These are phyloP conservation scores for Peronosclerospora sorghi DNA, from an alignment of 352 stramenopile genomes.

Conservation along the genomic window DNA sequence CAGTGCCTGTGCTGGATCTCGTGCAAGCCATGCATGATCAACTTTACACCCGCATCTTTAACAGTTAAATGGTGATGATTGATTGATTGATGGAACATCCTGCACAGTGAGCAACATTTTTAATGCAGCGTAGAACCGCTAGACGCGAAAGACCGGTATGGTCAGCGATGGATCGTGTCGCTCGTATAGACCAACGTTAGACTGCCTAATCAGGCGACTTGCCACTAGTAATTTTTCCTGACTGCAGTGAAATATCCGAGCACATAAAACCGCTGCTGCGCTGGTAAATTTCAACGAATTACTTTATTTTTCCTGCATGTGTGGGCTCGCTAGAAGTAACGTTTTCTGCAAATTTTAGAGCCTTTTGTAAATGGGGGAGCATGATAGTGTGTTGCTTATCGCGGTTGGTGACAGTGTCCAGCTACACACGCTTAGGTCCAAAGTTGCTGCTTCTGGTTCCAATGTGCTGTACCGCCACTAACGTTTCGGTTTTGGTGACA, in stretches of 20 bases:
- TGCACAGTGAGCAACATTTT: no score
- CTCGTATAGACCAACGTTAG: no score
- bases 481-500: slow-evolving; percentile 59
- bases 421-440: slow-evolving; percentile 36
- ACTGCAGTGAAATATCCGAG: slow-evolving; percentile 1
- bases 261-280: slow-evolving; percentile 38
- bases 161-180: no score
- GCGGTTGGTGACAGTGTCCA: slow-evolving; percentile 67
- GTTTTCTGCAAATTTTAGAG: slow-evolving; percentile 62
- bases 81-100: no score
- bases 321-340: slow-evolving; percentile 53
- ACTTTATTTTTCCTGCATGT: slow-evolving; percentile 61
- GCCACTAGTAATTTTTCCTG: no score
- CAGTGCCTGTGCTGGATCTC: slow-evolving; percentile 64
- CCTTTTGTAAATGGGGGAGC: slow-evolving; percentile 11
- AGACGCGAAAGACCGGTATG: no score
- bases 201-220: no score
- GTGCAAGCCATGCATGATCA: slow-evolving; percentile 79
- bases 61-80: slow-evolving; percentile 26
- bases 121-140: no score
- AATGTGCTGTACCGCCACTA: slow-evolving; percentile 30
- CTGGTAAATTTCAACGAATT: slow-evolving; percentile 67
- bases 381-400: slow-evolving; percentile 53
- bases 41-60: slow-evolving; percentile 85
- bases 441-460: slow-evolving; percentile 5